Conservation (phyloP, 2,329 filamentous ascomycete genomes). For the Didymosphaeria variabile region DNA sequence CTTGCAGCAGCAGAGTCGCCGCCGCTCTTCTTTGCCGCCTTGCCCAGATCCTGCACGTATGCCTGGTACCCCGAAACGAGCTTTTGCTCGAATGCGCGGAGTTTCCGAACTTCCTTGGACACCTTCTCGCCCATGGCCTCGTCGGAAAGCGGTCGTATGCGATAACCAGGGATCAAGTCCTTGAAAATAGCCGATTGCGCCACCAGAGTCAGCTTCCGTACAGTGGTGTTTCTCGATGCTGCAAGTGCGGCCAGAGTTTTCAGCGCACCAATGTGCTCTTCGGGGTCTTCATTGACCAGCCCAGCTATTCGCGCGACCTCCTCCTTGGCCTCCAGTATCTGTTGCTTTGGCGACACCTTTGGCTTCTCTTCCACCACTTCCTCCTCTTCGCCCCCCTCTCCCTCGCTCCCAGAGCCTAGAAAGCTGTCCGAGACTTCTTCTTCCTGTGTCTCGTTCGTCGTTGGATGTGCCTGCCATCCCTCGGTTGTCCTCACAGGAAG, state of each 20-base stretch:
- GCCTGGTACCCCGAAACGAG: slow-evolving; percentile 84
- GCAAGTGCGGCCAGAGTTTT: slow-evolving; percentile 79
- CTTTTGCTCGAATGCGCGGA: slow-evolving; percentile 87
- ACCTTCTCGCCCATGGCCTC: slow-evolving; percentile 80
- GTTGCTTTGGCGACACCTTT: slow-evolving; percentile 76
- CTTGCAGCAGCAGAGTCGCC: slow-evolving; percentile 48
- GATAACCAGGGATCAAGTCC: slow-evolving; percentile 94
- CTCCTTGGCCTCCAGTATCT: slow-evolving; percentile 88
- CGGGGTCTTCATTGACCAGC: slow-evolving; percentile 87
- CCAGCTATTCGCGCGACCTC: slow-evolving; percentile 85
- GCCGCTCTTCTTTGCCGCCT: slow-evolving; percentile 68
- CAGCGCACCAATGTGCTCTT: slow-evolving; percentile 84
- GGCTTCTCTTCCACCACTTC: slow-evolving; percentile 63
- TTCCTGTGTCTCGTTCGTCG: slow-evolving; percentile 57
- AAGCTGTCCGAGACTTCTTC: slow-evolving; percentile 69
- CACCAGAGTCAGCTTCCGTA: slow-evolving; percentile 86
- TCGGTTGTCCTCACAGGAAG: slow-evolving; percentile 88
- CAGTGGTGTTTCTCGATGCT: slow-evolving; percentile 72
- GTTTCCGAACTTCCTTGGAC: slow-evolving; percentile 87
- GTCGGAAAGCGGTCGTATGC: slow-evolving; percentile 83
- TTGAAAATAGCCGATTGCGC: slow-evolving; percentile 93
- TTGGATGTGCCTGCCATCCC: slow-evolving; percentile 72
- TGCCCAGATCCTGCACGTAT: slow-evolving; percentile 80
- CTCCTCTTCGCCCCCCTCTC: slow-evolving; percentile 57
- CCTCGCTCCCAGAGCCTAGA: slow-evolving; percentile 65